Conservation (phyloP, 78 protist genomes). For the Planoprotostelium fungivorum region DNA sequence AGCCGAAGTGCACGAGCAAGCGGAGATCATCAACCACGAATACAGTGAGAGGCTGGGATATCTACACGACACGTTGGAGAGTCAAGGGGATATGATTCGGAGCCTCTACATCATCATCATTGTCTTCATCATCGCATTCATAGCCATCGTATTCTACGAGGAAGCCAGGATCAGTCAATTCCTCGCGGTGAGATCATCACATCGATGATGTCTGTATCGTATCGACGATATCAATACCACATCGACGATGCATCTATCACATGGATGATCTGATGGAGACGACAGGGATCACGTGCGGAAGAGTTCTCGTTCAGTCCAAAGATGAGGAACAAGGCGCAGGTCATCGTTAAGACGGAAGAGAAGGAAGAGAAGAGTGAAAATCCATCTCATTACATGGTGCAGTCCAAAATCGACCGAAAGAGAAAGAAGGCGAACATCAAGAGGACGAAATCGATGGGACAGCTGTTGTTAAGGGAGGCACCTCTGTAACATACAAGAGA, state of each 20-base stretch:
- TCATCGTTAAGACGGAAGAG: no score
- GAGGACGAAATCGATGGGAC: background rate
- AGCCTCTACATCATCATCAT: background rate
- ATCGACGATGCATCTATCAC: background rate
- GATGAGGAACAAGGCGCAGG: no score
- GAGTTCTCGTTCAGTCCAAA: no score
- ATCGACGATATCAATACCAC: background rate
- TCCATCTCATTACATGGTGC: background rate
- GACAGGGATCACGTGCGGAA: background rate
- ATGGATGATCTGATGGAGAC: background rate
- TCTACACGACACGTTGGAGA: background rate
- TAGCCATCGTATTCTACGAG: background rate
- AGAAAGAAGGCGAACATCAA: background rate
- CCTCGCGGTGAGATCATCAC: no score
- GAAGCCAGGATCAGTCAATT: background rate
- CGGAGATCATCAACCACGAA: background rate
- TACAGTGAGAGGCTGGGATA: background rate
- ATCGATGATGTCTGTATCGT: background rate
- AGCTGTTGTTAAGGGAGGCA: background rate
- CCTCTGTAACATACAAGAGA: background rate
- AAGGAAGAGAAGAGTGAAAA: background rate
- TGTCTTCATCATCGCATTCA: background rate
- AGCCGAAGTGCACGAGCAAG: background rate
- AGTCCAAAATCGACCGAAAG: background rate
- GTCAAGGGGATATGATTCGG: background rate